phyloP scores from a whole-genome alignment of 495 filamentous ascomycete genomes.

The Aspergillus carlsbadensis region DNA sequence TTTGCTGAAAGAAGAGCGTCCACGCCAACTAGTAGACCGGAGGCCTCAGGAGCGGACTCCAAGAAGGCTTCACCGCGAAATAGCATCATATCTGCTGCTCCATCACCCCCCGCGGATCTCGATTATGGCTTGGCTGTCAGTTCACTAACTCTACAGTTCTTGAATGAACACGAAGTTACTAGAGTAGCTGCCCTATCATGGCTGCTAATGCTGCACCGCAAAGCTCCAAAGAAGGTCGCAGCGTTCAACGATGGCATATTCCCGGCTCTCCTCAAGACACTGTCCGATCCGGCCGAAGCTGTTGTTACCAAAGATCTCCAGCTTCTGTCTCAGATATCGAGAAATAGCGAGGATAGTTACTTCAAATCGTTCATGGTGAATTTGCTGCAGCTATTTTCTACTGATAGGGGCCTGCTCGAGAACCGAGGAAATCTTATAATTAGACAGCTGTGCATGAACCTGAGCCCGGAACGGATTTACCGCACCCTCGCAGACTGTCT shows the following conservation, averaged over 20 bases:
- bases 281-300: slow-evolving; percentile 92
- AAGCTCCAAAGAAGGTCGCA: slow-evolving; percentile 89
- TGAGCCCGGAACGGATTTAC: slow-evolving; percentile 94
- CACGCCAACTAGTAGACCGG: slow-evolving; percentile 42
- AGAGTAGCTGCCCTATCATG: slow-evolving; percentile 90
- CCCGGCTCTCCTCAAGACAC: slow-evolving; percentile 90
- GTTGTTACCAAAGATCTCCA: slow-evolving; percentile 96
- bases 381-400: slow-evolving; percentile 90
- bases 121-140: slow-evolving; percentile 98
- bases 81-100: slow-evolving; percentile 37
- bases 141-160: slow-evolving; percentile 88
- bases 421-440: slow-evolving; percentile 95
- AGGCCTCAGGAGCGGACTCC: slow-evolving; percentile 28
- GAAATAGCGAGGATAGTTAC: slow-evolving; percentile 94
- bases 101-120: slow-evolving; percentile 60
- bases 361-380: slow-evolving; percentile 99
- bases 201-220: slow-evolving; percentile 96
- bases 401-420: slow-evolving; percentile 86
- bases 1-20: slow-evolving; percentile 54
- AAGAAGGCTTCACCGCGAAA: slow-evolving; percentile 42
- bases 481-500: slow-evolving; percentile 94
- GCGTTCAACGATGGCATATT: slow-evolving; percentile 98
- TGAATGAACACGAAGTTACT: slow-evolving; percentile 96
- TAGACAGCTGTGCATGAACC: slow-evolving; percentile 85
- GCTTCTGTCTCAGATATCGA: slow-evolving; percentile 91